A percentile compares a stretch with the other conserved stretches of the same genome.
Evolutionary conservation across 2,329 filamentous ascomycete genomes (phyloP).

Genomic region (Fusarium sp.): DNA sequence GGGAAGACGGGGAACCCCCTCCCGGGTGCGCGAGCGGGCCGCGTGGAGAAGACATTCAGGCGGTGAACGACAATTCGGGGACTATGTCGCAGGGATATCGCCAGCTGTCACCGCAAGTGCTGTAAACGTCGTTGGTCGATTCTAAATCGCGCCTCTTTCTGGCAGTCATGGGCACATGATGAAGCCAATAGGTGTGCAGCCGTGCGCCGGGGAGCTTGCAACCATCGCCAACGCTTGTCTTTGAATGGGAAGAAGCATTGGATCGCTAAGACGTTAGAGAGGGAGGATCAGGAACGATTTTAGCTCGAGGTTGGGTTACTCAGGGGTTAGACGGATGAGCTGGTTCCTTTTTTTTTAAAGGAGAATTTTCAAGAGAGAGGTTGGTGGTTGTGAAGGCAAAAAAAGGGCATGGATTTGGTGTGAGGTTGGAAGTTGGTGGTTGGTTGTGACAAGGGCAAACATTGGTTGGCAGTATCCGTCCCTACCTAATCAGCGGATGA

Average conservation of each 20-base stretch:
- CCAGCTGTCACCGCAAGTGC: slow-evolving; percentile 51
- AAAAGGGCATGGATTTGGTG: slow-evolving; percentile 19
- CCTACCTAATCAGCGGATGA: background rate
- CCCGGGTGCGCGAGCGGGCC: slow-evolving; percentile 46
- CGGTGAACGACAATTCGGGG: slow-evolving; percentile 44
- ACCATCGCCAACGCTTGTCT: slow-evolving; percentile 39
- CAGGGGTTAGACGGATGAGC: slow-evolving; percentile 23
- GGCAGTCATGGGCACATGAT: slow-evolving; percentile 25
- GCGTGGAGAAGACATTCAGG: slow-evolving; percentile 45
- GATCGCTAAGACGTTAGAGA: slow-evolving; percentile 33
- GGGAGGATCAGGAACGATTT: slow-evolving; percentile 40
- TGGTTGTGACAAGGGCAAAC: slow-evolving; percentile 22
- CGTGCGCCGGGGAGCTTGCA: slow-evolving; percentile 42
- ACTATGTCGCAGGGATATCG: slow-evolving; percentile 36
- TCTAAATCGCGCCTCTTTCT: slow-evolving; percentile 24
- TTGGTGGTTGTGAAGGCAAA: slow-evolving; percentile 18
- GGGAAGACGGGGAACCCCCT: slow-evolving; percentile 32
- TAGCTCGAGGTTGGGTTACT: slow-evolving; percentile 31
- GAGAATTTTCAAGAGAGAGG: slow-evolving; percentile 23
- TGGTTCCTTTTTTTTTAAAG: background rate
- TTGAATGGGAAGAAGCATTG: slow-evolving; percentile 40
- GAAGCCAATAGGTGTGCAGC: slow-evolving; percentile 47
- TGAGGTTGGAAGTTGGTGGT: slow-evolving; percentile 26
- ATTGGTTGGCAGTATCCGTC: slow-evolving; percentile 5
- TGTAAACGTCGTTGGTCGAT: slow-evolving; percentile 41